Evolutionary conservation across 331 rosid genomes (phyloP).

Genomic region (Pyrus hybrid): DNA sequence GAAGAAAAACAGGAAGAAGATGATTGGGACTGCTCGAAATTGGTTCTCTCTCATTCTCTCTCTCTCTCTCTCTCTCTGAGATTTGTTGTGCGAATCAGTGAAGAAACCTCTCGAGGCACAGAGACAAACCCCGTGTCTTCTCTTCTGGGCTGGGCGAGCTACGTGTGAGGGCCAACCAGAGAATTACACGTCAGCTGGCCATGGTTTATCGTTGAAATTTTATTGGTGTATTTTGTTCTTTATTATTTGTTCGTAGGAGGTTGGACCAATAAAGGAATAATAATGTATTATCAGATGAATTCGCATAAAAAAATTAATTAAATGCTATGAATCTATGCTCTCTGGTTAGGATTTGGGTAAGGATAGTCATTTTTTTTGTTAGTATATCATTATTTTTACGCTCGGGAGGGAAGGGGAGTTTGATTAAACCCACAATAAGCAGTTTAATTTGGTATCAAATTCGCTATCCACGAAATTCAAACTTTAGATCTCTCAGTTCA

Average conservation of each 20-base stretch:
- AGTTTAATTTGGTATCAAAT: too few species aligned
- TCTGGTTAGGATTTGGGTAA: too few species aligned
- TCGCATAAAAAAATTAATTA: background rate
- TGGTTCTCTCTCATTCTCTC: constrained; percentile 39
- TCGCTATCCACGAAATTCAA: too few species aligned
- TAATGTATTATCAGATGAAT: background rate
- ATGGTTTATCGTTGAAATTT: background rate
- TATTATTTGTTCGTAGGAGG: background rate
- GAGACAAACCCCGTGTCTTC: constrained; percentile 4
- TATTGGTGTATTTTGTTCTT: background rate
- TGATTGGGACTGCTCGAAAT: constrained; percentile 15
- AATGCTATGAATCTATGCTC: too few species aligned
- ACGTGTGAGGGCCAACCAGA: constrained; percentile 37
- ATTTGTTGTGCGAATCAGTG: constrained; percentile 7
- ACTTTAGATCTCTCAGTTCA: too few species aligned
- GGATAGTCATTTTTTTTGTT: too few species aligned
- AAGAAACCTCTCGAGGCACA: constrained; percentile 14
- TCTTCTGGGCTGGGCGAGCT: background rate
- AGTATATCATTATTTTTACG: too few species aligned
- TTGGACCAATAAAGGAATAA: background rate
- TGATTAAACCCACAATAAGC: fast-evolving
- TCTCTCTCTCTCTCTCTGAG: constrained; percentile 3
- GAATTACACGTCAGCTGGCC: constrained; percentile 18
- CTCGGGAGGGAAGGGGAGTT: too few species aligned
- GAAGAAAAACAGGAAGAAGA: constrained; percentile 20